phyloP scores from a whole-genome alignment of 2,329 filamentous ascomycete species.

The Emericellopsis atlantica region DNA sequence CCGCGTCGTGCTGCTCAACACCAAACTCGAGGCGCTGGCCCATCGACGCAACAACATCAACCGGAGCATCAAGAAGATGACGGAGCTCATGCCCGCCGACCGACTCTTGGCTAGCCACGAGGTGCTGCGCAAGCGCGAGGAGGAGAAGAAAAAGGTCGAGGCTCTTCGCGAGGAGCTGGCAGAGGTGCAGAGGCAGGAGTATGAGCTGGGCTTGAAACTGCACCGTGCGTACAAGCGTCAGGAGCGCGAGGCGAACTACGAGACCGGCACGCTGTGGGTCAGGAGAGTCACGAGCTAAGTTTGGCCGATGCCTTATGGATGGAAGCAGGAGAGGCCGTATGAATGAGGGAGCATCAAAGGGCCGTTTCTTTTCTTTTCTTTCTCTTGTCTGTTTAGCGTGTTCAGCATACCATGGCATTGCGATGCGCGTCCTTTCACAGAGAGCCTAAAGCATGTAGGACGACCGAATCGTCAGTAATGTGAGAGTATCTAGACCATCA shows the following conservation, averaged over 20 bases:
- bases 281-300: conserved; percentile 51
- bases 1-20: conserved; percentile 54
- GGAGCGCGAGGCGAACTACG: conserved; percentile 52
- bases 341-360: too few relatives aligned
- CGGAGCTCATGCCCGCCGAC: conserved; percentile 62
- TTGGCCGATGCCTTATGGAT: too few relatives aligned
- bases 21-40: conserved; percentile 49
- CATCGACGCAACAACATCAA: conserved; percentile 61
- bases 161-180: conserved; percentile 53
- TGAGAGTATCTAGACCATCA: too few relatives aligned
- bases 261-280: conserved; percentile 65
- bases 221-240: conserved; percentile 63
- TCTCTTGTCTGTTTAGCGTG: neutral
- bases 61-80: conserved; percentile 64
- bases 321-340: too few relatives aligned
- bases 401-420: too few relatives aligned
- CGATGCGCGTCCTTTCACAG: too few relatives aligned
- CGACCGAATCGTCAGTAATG: too few relatives aligned
- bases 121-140: conserved; percentile 42
- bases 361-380: conserved; percentile 18
- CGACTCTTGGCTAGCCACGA: conserved; percentile 54
- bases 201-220: conserved; percentile 65
- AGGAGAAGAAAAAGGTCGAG: conserved; percentile 53
- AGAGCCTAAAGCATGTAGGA: too few relatives aligned
- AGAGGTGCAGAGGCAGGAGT: conserved; percentile 63